Base-by-base conservation (phyloP, 371 early-diverging fungal genomes). In the Mucor mucedo region DNA sequence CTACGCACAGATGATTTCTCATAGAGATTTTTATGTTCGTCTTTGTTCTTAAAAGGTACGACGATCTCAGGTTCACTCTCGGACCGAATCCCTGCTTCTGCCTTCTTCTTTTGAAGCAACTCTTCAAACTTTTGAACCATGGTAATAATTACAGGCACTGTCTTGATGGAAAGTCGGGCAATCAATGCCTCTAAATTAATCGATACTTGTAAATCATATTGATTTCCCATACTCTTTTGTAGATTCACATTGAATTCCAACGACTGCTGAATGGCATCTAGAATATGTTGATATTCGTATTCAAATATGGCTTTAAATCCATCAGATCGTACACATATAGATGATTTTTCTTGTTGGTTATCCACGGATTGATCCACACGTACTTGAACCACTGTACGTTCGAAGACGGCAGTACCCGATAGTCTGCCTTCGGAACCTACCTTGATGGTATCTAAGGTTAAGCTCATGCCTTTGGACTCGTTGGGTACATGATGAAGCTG, bases 241-340 rank as follows among this genome's bases (percentile, higher is more conserved):
- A 82, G 52, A 7, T 66, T 57, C 11, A 82, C 39, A 6, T 68
- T 57, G 2, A 76, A 21, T 41, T 75, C 77, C 65, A 75, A 65
- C 0, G 75, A 83, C 72, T 63, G 70, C 54, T 70, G 86, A 27
- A 59, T 61, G 33, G 69, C 65, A 65, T 71, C 82, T 42, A 91
- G 63, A 5, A 90, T 85, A 33, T 87, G 80, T 66, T 91, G 91
- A 64, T 88, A 89, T 62, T 92, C 91, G 58, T 89, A 91, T 44
- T 85, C 83, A 35, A 89, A 72, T 5, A 79, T 78, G 0, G 86
- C 84, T 32, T 71, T 73, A 45, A 62, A 85, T 40, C 67, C 79
- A 52, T 70, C 71, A 42, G 65, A 63, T 14, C 64, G 42, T 40
- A 72, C 56, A 39, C 33, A 66, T 2, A 68, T 58, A 2, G 73